Conservation (phyloP, 1,284 basidiomycete species). For the Vanrija pseudolonga region DNA sequence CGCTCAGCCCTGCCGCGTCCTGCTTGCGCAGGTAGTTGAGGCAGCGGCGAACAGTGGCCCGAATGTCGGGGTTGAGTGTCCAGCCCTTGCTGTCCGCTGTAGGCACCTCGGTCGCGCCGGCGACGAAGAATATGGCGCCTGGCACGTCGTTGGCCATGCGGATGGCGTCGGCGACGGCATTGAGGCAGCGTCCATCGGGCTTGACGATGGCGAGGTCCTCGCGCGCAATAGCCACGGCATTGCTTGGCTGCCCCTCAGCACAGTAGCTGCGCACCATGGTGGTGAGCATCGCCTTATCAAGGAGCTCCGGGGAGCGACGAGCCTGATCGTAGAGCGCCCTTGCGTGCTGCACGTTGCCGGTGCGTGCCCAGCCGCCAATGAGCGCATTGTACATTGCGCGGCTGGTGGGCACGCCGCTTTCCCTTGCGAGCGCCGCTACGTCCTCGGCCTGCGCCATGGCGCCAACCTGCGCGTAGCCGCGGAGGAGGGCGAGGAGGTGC, state of each 20-base stretch:
- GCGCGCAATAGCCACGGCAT: slow-evolving; percentile 5
- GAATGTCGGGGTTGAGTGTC: slow-evolving; percentile 5
- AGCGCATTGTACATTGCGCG: slow-evolving; percentile 27
- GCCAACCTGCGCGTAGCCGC: slow-evolving; percentile 34
- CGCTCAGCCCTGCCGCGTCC: neutral
- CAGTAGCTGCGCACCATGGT: slow-evolving; percentile 4
- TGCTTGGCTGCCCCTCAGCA: neutral
- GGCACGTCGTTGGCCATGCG: slow-evolving; percentile 3
- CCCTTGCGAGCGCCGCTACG: slow-evolving; percentile 23
- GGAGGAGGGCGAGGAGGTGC: slow-evolving; percentile 36
- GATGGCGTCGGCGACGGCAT: slow-evolving; percentile 10
- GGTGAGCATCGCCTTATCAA: slow-evolving; percentile 6
- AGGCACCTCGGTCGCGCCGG: neutral
- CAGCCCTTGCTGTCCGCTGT: neutral
- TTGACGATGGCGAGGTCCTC: slow-evolving; percentile 2
- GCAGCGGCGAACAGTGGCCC: slow-evolving; percentile 1
- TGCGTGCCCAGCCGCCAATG: slow-evolving; percentile 13
- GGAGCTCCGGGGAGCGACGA: neutral
- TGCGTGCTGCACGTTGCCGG: slow-evolving; percentile 1
- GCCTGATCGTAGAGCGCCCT: slow-evolving; percentile 4
- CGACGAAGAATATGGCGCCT: slow-evolving; percentile 11
- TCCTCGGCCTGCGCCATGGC: slow-evolving; percentile 33
- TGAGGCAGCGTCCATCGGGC: slow-evolving; percentile 5
- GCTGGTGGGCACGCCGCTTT: slow-evolving; percentile 14
- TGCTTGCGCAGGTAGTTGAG: slow-evolving; percentile 11